phyloP scores from a whole-genome alignment of 768 basidiomycete species.

The Obba rivulosa region DNA sequence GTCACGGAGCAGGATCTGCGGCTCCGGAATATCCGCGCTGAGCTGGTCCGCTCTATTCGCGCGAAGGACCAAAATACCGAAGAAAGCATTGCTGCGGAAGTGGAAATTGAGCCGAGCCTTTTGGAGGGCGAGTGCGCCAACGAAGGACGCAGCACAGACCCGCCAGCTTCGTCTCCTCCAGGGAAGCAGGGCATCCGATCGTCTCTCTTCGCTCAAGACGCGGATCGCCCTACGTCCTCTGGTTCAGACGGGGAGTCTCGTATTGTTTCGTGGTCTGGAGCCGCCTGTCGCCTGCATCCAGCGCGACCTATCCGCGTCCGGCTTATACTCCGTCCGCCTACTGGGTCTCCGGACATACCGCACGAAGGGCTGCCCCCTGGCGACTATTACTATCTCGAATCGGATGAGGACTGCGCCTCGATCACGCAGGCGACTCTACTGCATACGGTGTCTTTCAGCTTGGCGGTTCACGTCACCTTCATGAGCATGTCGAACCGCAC shows the following conservation, averaged over 20 bases:
- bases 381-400: slow-evolving; percentile 41
- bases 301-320: slow-evolving; percentile 68
- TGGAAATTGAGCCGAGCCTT: neutral
- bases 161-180: slow-evolving; percentile 15
- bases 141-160: slow-evolving; percentile 21
- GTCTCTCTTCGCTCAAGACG: slow-evolving; percentile 17
- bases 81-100: neutral
- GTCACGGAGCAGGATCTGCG: slow-evolving; percentile 67
- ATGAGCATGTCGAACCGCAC: slow-evolving; percentile 64
- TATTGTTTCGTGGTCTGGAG: slow-evolving; percentile 80
- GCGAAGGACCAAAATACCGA: slow-evolving; percentile 30
- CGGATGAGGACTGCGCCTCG: slow-evolving; percentile 62
- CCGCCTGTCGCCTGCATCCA: slow-evolving; percentile 86
- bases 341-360: slow-evolving; percentile 6
- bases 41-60: slow-evolving; percentile 65
- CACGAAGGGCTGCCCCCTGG: slow-evolving; percentile 3
- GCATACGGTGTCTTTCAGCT: slow-evolving; percentile 74
- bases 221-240: slow-evolving; percentile 14
- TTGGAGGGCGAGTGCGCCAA: slow-evolving; percentile 29
- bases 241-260: slow-evolving; percentile 32
- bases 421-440: slow-evolving; percentile 80
- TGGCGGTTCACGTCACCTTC: slow-evolving; percentile 73
- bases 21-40: slow-evolving; percentile 75
- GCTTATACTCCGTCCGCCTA: slow-evolving; percentile 61
- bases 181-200: slow-evolving; percentile 14